phyloP scores from a whole-genome alignment of 164 flowering plant species.

The Platanus orientalis region DNA sequence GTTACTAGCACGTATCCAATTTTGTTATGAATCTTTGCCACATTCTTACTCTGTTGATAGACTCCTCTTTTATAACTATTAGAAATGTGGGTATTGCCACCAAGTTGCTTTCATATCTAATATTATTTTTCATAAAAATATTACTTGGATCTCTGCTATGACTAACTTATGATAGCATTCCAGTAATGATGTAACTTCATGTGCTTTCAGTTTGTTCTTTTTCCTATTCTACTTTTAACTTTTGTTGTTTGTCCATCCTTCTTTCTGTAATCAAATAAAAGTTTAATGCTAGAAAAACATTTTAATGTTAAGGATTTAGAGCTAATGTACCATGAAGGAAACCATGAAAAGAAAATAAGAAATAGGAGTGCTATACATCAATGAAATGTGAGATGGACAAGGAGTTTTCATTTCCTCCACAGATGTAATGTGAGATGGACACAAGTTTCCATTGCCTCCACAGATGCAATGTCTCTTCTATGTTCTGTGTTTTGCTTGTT shows the following conservation, averaged over 20 bases:
- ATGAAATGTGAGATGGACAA: neutral
- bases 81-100: neutral
- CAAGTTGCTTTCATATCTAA: no score
- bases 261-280: neutral
- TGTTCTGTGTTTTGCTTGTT: no score
- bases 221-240: no score
- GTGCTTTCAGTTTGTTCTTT: neutral
- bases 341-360: neutral
- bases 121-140: neutral
- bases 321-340: neutral
- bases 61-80: neutral
- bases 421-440: neutral
- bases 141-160: neutral
- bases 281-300: neutral
- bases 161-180: neutral
- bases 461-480: no score
- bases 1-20: slow-evolving; percentile 84
- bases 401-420: neutral
- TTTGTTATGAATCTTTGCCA: neutral
- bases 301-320: neutral
- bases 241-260: neutral
- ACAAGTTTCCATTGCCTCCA: no score
- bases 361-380: neutral
- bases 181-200: neutral
- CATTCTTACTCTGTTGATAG: neutral